Evolutionary conservation across 2,329 filamentous ascomycete species (phyloP), one percentile per base, ranked within the genome.

Genomic region (Penicillium crustosum): DNA sequence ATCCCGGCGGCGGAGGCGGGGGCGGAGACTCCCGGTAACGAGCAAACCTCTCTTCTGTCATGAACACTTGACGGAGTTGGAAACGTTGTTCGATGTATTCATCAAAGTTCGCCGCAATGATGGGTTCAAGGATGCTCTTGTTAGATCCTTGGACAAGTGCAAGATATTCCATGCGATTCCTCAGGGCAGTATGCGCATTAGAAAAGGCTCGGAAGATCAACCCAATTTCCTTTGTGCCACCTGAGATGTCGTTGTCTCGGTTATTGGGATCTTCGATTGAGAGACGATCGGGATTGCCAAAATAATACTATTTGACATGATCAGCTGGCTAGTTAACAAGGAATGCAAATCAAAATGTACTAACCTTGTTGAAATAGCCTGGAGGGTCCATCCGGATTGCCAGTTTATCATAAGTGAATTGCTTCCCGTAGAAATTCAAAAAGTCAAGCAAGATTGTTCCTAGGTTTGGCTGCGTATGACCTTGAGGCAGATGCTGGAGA

Each of bases 201-300:
- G 83, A 78, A 72, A 99, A 97, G 13, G 82, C 80, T n/a, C 79
- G 71, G 63, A 90, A 78, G 49, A 97, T 89, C 9, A 83, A 78
- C 0, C 75, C 64, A 8, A 89, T 90, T 63, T 90, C 89, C 45
- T 80, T 83, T 0, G 92, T 94, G 10, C 93, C 93, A 10, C 92
- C 92, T 0, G 94, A 88, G 27, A 99, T 94, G 69, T 99, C 94
- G 72, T 97, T 97, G 27, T 82, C 78, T 0, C 84, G 73, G 58
- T 90, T 89, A 73, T 97, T 96, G 0, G 94, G 94, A 69, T 99
- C 94, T 58, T 96, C 89, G 67, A 99, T 96, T 9, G 89, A 90
- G 2, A 99, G 81, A 1, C 91, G 86, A 50, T 88, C 81, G 15
- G 73, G 75, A 67, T 87, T 87, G 66, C 71, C 73, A 31, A 72